phyloP scores from a whole-genome alignment of 2,329 filamentous ascomycete species.

The Fusarium praegraminearum region DNA sequence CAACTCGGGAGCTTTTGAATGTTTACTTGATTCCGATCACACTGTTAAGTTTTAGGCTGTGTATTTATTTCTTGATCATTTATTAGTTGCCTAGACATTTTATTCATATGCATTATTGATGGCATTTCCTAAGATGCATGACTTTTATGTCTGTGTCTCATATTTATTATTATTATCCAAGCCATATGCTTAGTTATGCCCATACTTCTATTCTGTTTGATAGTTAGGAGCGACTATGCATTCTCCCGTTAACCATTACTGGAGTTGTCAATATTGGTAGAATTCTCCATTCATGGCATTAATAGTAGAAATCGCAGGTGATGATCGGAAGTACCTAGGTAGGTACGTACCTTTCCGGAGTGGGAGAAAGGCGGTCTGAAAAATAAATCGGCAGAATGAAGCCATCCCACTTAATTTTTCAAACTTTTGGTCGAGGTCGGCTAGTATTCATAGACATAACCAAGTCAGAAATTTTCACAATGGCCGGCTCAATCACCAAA shows the following conservation, averaged over 20 bases:
- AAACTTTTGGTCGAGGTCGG: slow-evolving; percentile 34
- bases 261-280: background rate
- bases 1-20: background rate
- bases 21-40: no score
- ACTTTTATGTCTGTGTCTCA: background rate
- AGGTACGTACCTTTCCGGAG: slow-evolving; percentile 34
- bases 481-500: slow-evolving; percentile 68
- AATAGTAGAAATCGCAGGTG: no score
- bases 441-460: slow-evolving; percentile 8
- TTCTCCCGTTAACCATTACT: no score
- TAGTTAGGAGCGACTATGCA: background rate
- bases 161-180: background rate
- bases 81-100: no score
- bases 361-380: slow-evolving; percentile 50
- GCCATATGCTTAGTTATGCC: background rate
- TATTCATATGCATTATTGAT: background rate
- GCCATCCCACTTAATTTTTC: slow-evolving; percentile 56
- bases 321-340: background rate
- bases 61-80: background rate
- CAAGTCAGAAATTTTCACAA: slow-evolving; percentile 48
- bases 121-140: background rate
- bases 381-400: slow-evolving; percentile 52
- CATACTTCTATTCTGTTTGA: background rate
- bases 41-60: no score
- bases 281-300: no score